Percentiles rank a stretch among this genome's conserved stretches.
Conservation (phyloP, 2,329 filamentous ascomycete species). For the Chaetomiaceae sp. region DNA sequence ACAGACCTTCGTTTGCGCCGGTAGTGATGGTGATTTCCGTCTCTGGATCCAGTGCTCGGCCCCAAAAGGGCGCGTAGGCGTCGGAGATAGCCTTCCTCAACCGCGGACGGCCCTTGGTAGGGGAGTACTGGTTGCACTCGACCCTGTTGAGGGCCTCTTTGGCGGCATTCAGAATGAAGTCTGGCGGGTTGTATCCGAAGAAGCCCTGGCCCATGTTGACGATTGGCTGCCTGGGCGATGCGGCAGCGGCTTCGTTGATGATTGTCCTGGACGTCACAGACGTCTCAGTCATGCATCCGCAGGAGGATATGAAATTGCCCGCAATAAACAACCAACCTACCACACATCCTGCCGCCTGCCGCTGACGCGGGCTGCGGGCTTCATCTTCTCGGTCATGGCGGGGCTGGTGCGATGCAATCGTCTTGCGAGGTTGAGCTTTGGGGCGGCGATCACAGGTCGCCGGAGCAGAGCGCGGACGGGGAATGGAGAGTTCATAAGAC, state of each 20-base stretch:
- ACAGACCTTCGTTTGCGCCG: slow-evolving; percentile 65
- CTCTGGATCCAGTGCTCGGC: slow-evolving; percentile 74
- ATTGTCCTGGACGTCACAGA: slow-evolving; percentile 48
- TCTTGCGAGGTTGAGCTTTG: neutral
- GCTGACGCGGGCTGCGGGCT: slow-evolving; percentile 27
- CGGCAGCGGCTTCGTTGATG: slow-evolving; percentile 61
- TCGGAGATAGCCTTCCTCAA: slow-evolving; percentile 90
- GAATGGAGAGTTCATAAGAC: slow-evolving; percentile 11
- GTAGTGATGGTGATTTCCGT: slow-evolving; percentile 95
- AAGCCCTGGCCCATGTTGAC: slow-evolving; percentile 57
- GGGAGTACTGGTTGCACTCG: slow-evolving; percentile 98
- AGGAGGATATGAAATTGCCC: no score
- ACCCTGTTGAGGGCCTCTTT: slow-evolving; percentile 85
- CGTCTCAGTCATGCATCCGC: no score
- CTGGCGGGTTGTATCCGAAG: slow-evolving; percentile 29
- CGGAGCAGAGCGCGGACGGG: slow-evolving; percentile 8
- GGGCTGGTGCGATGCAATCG: slow-evolving; percentile 5
- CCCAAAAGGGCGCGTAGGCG: slow-evolving; percentile 81
- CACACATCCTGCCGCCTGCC: slow-evolving; percentile 28
- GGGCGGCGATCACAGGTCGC: slow-evolving; percentile 1
- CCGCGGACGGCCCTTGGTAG: slow-evolving; percentile 86
- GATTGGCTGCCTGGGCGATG: slow-evolving; percentile 59
- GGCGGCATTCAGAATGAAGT: slow-evolving; percentile 74
- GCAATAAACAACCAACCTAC: slow-evolving; percentile 12
- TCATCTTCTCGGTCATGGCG: slow-evolving; percentile 26